Evolutionary conservation across 441 rosid genomes (phyloP).

Genomic region (Pelargonium myrrhifolium): DNA sequence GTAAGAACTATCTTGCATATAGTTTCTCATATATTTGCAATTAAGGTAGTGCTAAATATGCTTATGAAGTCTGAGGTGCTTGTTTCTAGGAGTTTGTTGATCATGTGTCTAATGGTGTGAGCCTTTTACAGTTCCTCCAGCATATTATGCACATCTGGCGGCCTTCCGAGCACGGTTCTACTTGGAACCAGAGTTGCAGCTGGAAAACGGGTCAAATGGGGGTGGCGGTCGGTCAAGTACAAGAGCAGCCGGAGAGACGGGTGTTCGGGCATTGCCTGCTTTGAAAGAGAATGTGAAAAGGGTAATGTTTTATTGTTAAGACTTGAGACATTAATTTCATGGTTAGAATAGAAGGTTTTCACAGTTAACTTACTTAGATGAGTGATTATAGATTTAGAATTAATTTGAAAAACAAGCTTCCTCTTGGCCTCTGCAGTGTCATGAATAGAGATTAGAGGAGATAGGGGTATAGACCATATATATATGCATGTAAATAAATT

Average conservation of each 20-base stretch:
- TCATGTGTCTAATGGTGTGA: not conserved
- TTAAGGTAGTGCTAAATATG: not conserved
- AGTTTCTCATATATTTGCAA: not conserved
- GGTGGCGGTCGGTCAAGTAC: slow-evolving; percentile 28
- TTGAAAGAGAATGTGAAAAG: slow-evolving; percentile 97
- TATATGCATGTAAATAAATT: slow-evolving; percentile 5
- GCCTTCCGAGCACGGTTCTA: slow-evolving; percentile 96
- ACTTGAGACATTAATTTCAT: too few species aligned
- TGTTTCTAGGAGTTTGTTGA: not conserved
- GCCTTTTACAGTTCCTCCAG: slow-evolving; percentile 78
- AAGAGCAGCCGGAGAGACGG: slow-evolving; percentile 42
- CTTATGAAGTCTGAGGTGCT: not conserved
- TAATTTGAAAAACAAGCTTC: not conserved
- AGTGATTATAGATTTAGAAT: not conserved
- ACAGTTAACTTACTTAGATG: not conserved
- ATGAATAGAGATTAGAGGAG: not conserved
- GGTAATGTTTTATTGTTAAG: slow-evolving; percentile 95
- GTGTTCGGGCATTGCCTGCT: slow-evolving; percentile 80
- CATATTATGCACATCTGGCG: slow-evolving; percentile 94
- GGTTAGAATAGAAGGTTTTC: too few species aligned
- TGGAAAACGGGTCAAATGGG: slow-evolving; percentile 58
- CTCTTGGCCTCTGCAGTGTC: not conserved
- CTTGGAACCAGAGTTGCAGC: slow-evolving; percentile 87
- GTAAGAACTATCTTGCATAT: slow-evolving; percentile 28
- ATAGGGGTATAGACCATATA: not conserved